Percentiles rank a stretch among this genome's conserved stretches.
Evolutionary conservation across 257 asterid genomes (phyloP).

Genomic region (Lycium barbarum): DNA sequence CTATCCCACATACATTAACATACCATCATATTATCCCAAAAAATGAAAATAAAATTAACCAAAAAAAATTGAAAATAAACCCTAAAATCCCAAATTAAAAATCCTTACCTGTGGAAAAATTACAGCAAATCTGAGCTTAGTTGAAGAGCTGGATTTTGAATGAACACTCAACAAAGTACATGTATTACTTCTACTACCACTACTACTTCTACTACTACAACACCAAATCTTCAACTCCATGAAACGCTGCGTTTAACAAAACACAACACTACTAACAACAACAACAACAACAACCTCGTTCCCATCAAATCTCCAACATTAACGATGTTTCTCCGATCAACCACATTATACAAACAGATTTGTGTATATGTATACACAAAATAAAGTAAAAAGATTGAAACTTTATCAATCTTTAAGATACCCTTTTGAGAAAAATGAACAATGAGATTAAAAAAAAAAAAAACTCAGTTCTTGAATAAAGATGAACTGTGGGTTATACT

Average conservation of each 20-base stretch:
- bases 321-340: conserved; percentile 58
- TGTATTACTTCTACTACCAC: not conserved
- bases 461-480: not conserved
- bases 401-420: conserved; percentile 10
- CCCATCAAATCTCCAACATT: conserved; percentile 65
- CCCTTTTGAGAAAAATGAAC: conserved; percentile 20
- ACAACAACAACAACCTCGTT: conserved; percentile 41
- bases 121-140: conserved; percentile 46
- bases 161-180: conserved; percentile 48
- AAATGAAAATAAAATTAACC: not conserved
- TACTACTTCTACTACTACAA: conserved; percentile 49
- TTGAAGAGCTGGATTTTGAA: conserved; percentile 49
- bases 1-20: conserved; percentile 20
- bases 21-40: not conserved
- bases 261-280: conserved; percentile 38
- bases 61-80: conserved; percentile 20
- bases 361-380: not conserved
- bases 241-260: conserved; percentile 54
- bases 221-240: conserved; percentile 88
- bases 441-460: not conserved
- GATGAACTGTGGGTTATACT: conserved; percentile 19
- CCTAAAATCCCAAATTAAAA: conserved; percentile 1
- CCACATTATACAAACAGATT: conserved; percentile 57
- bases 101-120: conserved; percentile 26
- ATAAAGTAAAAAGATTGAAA: conserved; percentile 21